Evolutionary conservation across 306 rosid species (phyloP), one percentile per base, ranked within the genome.

Genomic region (Betula pendula): DNA sequence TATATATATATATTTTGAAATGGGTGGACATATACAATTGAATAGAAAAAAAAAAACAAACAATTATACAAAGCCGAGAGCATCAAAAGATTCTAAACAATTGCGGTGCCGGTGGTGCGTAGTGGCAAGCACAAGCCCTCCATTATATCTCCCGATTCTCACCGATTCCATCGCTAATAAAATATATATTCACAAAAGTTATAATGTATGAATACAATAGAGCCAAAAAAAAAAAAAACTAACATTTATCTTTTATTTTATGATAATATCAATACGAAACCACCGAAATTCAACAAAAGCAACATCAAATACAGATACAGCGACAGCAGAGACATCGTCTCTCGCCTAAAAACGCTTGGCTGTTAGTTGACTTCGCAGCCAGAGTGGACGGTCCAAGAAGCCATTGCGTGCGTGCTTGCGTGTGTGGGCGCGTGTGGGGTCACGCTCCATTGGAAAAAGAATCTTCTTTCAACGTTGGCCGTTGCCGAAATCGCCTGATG

Each of bases 301-400:
- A 53, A 20, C 67, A 72, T 53, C 50, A 38, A 13, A 3, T 6
- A 16, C 35, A 38, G 12, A 1, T 2, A 16, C 14, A 22, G 53
- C 77, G 16, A 58, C 77, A 58, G 77, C 70, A 62, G 49, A 0
- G 20, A 9, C 24, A 11, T 58, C 40, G 25, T 22, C 42, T 49
- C 63, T 4, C 17, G 0, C 63, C 63, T 3, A 1, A 56, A 24
- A 24, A 22, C 2, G 24, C 16, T 15, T 48, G 25, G 11, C 62
- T 72, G 45, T 67, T 27, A 56, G 86, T 82, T 87, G 93, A 91
- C 96, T 89, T 86, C 59, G 5, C 75, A 35, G 43, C 70, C 79
- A 70, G 83, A n/a, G n/a, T n/a, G n/a, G n/a, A n/a, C n/a, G n/a
- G n/a, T n/a, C 43, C 68, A 40, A 75, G 58, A 80, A 24, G 72